phyloP scores from a whole-genome alignment of 2,329 filamentous ascomycete genomes.

The Teratosphaeriaceae sp. region DNA sequence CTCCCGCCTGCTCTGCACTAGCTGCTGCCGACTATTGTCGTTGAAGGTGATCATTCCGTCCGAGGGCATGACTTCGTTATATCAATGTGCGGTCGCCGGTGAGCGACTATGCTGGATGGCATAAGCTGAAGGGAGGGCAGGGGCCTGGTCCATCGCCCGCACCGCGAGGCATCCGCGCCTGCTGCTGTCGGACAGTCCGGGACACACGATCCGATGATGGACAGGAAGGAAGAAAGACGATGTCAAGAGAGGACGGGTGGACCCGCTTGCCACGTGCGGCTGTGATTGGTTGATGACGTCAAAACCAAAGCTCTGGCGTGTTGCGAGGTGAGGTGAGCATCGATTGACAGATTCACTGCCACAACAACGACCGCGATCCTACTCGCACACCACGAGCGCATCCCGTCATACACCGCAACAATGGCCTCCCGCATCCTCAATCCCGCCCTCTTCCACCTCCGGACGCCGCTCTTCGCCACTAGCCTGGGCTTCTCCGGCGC shows the following conservation, averaged over 20 bases:
- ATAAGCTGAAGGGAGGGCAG: too few species aligned
- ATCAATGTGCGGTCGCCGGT: too few species aligned
- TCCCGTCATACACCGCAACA: slow-evolving; percentile 7
- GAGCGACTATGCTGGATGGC: too few species aligned
- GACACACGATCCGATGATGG: not conserved
- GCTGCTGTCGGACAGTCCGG: not conserved
- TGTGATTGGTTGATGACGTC: not conserved
- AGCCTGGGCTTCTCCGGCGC: slow-evolving; percentile 23
- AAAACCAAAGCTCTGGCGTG: too few species aligned
- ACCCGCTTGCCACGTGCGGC: not conserved
- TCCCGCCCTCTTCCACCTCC: slow-evolving; percentile 33
- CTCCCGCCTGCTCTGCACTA: too few species aligned
- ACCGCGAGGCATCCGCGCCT: too few species aligned
- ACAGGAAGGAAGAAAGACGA: not conserved
- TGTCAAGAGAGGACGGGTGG: not conserved
- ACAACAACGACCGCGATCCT: not conserved
- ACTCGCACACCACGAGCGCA: not conserved
- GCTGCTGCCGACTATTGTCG: too few species aligned
- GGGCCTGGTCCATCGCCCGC: too few species aligned
- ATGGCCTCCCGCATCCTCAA: slow-evolving; percentile 37
- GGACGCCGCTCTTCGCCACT: slow-evolving; percentile 22
- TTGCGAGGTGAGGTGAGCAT: too few species aligned
- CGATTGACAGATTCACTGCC: too few species aligned
- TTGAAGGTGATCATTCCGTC: too few species aligned
- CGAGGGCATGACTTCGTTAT: too few species aligned